A percentile compares a stretch with the other conserved stretches of the same genome.
phyloP scores from a whole-genome alignment of 2,329 filamentous ascomycete genomes.

The Hymenoscyphus fraxineus region DNA sequence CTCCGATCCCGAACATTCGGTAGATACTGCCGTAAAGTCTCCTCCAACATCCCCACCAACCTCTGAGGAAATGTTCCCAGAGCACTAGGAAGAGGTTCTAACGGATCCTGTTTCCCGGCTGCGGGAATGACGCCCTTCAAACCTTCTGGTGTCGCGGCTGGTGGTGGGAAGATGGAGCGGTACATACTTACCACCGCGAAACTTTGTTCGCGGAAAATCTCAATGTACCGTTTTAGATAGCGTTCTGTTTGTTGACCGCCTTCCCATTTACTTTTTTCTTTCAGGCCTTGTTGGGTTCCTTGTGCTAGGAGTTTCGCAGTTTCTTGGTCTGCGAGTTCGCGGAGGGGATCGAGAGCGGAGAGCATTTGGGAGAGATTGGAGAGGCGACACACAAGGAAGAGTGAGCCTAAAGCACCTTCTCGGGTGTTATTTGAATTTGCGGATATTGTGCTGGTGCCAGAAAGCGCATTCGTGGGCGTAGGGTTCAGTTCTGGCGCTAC shows the following conservation, averaged over 20 bases:
- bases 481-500: constrained; percentile 76
- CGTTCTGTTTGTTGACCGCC: constrained; percentile 89
- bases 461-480: constrained; percentile 23
- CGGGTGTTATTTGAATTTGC: constrained; percentile 32
- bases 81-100: constrained; percentile 67
- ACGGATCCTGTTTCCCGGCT: constrained; percentile 36
- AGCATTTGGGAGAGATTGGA: constrained; percentile 76
- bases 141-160: constrained; percentile 20
- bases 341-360: constrained; percentile 77
- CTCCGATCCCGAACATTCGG: constrained; percentile 77
- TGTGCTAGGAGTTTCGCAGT: constrained; percentile 35
- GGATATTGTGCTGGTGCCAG: constrained; percentile 13
- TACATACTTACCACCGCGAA: constrained; percentile 96
- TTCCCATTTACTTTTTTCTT: constrained; percentile 45
- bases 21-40: constrained; percentile 71
- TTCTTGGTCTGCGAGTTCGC: constrained; percentile 88
- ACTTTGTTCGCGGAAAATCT: constrained; percentile 96
- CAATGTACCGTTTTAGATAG: constrained; percentile 91
- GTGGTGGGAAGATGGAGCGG: constrained; percentile 74
- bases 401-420: constrained; percentile 70
- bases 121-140: constrained; percentile 18
- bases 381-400: constrained; percentile 85
- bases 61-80: constrained; percentile 81
- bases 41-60: constrained; percentile 74
- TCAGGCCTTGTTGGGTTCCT: constrained; percentile 11